Base-by-base conservation (phyloP, 1,284 basidiomycete species). In the Sanghuangporus baumii region DNA sequence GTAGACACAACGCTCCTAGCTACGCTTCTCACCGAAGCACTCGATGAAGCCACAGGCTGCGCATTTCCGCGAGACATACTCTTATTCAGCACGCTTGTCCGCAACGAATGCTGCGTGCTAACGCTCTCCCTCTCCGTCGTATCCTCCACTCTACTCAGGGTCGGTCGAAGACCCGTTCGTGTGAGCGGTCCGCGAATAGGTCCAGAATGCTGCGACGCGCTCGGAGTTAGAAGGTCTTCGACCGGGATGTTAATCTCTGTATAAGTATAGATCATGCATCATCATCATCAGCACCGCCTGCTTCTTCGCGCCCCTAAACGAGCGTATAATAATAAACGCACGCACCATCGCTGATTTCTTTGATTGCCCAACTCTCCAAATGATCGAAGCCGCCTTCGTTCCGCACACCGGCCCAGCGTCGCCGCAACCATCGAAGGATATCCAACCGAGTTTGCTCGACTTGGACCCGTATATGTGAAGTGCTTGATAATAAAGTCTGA, bases 281-380 rank as follows among this genome's bases (percentile, higher is more conserved):
- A n/a, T 51, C 48, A n/a, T 51, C 47, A 50, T 16, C 47, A 23
- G 16, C 20, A 11, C n/a, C 6, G 16, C 20, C 43, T 18, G 6
- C 43, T n/a, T 46, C 9, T 46, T 46, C 43, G 16, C 43, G 20
- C 43, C 43, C 43, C 43, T 46, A 46, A 63, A 43, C 20, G 20
- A 64, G 26, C 34, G 34, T 3, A 38, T 16, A 54, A 56, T 23
- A 34, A 31, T 31, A 31, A 31, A 55, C 20, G 3, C 11, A 76
- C 87, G 63, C 66, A 94, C 93, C 86, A 71, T 91, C 85, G 38
- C 86, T 84, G 52, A 97, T 91, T 70, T 98, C 96, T 71, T 94
- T 89, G 61, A 96, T 73, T 0, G 89, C 86, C 93, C 94, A 96
- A 6, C 82, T 81, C 56, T 96, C 91, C 20, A 98, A 77, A 4